A percentile compares a stretch with the other conserved stretches of the same genome.
phyloP scores from a whole-genome alignment of 805 yeast genomes.

The Metschnikowia kunwiensis region DNA sequence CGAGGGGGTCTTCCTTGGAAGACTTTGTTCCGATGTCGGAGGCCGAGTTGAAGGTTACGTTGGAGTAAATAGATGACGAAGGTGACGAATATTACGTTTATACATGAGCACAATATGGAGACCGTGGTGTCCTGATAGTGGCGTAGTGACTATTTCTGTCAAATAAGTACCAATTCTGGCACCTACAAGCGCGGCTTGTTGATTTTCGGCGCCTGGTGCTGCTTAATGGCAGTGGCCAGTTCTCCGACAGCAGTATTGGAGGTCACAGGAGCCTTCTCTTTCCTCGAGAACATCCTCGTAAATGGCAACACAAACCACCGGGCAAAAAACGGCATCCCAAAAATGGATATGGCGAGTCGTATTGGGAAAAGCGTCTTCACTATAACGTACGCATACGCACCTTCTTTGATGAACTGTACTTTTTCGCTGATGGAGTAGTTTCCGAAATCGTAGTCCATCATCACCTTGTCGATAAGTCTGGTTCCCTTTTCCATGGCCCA shows the following conservation, averaged over 20 bases:
- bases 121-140: too few species aligned
- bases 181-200: conserved; percentile 35
- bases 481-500: conserved; percentile 61
- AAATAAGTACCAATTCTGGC: neutral
- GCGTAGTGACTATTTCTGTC: too few species aligned
- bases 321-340: conserved; percentile 59
- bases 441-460: conserved; percentile 35
- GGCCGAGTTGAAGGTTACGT: conserved; percentile 28
- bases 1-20: conserved; percentile 23
- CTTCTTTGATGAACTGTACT: conserved; percentile 57
- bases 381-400: conserved; percentile 70
- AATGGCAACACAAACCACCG: conserved; percentile 48
- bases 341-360: conserved; percentile 48
- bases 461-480: conserved; percentile 52
- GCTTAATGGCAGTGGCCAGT: conserved; percentile 7
- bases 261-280: neutral
- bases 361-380: conserved; percentile 60
- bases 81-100: conserved; percentile 11
- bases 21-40: conserved; percentile 38
- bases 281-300: conserved; percentile 19
- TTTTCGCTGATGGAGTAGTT: conserved; percentile 47
- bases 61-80: conserved; percentile 24
- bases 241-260: conserved; percentile 2
- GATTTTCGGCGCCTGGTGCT: conserved; percentile 22
- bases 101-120: conserved; percentile 1